Conservation (phyloP, 176 grass and related monocot species). For the Pontederia crassipes region DNA sequence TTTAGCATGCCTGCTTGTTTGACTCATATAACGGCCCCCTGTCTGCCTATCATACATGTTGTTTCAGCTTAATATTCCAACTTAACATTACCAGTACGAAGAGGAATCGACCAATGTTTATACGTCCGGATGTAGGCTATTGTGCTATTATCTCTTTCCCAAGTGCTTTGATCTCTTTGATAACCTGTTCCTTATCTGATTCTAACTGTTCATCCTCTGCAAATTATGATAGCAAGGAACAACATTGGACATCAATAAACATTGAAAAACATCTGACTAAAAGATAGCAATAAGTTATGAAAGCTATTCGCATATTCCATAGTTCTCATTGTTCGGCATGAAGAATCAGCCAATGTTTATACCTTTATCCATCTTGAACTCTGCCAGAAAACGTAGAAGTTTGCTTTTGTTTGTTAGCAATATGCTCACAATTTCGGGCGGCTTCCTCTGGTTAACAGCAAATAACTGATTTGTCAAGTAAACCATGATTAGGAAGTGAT, state of each 20-base stretch:
- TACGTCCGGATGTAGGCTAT: not conserved
- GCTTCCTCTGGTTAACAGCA: slow-evolving; percentile 80
- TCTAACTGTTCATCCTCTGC: slow-evolving; percentile 96
- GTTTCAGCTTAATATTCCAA: not conserved
- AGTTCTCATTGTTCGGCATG: not conserved
- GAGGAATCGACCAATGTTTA: not conserved
- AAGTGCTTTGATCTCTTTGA: slow-evolving; percentile 62
- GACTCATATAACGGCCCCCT: too few relatives aligned
- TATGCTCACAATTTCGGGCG: slow-evolving; percentile 67
- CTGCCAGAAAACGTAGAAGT: slow-evolving; percentile 73
- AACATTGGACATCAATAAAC: not conserved
- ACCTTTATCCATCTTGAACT: slow-evolving; percentile 95
- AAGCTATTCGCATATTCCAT: not conserved
- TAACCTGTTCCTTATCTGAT: slow-evolving; percentile 90
- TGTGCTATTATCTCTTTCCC: not conserved
- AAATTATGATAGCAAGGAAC: slow-evolving; percentile 1
- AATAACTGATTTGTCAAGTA: slow-evolving; percentile 41
- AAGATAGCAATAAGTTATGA: slow-evolving; percentile 6
- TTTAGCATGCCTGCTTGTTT: too few relatives aligned
- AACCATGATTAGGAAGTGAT: slow-evolving; percentile 17
- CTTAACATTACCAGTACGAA: not conserved
- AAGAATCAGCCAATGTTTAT: not conserved
- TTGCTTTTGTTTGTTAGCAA: slow-evolving; percentile 81
- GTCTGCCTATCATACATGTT: not conserved
- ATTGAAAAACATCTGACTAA: slow-evolving; percentile 2